Base-by-base conservation (phyloP, 495 filamentous ascomycete genomes). In the Annulohypoxylon moriforme region DNA sequence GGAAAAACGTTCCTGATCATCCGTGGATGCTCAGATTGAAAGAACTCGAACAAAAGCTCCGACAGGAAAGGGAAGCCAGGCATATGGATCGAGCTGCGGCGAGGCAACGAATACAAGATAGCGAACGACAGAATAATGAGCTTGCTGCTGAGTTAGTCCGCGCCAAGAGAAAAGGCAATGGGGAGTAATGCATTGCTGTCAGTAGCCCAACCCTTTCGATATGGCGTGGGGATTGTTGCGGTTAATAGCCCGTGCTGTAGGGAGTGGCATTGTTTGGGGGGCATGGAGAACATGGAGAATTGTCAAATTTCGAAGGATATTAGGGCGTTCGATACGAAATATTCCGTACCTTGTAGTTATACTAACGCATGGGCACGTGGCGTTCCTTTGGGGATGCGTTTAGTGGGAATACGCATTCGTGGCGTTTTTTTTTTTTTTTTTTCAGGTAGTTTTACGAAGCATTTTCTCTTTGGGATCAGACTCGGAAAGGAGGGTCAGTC, bases 1-100 rank as follows among this genome's bases (percentile, higher is more conserved):
- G 40, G 18, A 71, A 55, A 74, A 80, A 78, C 1, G 69, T 81
- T 1, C 86, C 86, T 59, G 90, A 96, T 63, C 89, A 91, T 74
- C 84, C 87, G 33, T 98, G 93, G 93, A 89, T 94, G 72, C 86
- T 96, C 49, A 83, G 96, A 18, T 81, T 99, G 16, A 87, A 91
- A 57, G 94, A 98, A 71, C 79, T 98, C 44, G 96, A 99, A 84
- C 87, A 90, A 75, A 87, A 94, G 70, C 84, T 99, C 27, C 97
- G 97, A 74, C 89, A 90, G 18, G 96, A 99, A 79, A 82, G 96
- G 9, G 96, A 98, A 77, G 94, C 89, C n/a, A 83, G 96, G 38
- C 76, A 94, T 25, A 78, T 96, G 47, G 96, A 99, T 81, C 88
- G 95, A 20, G 89, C 83, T 27, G 93, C 92, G 40, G 96, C 96